phyloP scores from a whole-genome alignment of 352 stramenopile species.

The Phytophthora boehmeriae region DNA sequence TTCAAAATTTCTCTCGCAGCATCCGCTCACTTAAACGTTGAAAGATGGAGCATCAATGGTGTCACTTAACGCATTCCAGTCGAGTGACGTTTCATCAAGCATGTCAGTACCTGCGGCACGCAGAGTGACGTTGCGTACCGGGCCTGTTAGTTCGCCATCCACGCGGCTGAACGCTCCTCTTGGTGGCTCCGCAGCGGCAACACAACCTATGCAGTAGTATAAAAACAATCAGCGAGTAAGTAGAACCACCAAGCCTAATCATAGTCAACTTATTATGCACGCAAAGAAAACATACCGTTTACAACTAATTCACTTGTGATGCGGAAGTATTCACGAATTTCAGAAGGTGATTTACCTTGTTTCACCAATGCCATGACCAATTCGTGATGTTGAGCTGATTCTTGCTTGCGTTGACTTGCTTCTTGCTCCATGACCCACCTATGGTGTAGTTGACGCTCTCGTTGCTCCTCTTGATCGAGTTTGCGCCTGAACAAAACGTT shows the following conservation, averaged over 20 bases:
- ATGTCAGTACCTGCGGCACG: no score
- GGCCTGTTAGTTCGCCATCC: neutral
- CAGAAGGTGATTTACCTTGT: neutral
- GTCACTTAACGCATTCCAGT: no score
- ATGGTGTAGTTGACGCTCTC: neutral
- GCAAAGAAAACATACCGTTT: neutral
- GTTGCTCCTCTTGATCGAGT: neutral
- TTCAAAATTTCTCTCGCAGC: neutral
- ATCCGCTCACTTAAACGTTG: neutral
- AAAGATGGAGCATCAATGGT: no score
- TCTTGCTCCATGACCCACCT: neutral
- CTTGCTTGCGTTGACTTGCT: neutral
- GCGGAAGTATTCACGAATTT: neutral
- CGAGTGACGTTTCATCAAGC: no score
- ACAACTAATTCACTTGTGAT: neutral
- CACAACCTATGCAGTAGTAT: no score
- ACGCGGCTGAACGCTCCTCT: no score
- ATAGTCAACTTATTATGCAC: neutral
- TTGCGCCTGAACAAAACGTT: neutral
- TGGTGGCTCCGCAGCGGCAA: no score
- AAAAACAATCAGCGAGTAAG: no score
- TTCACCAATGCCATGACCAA: neutral
- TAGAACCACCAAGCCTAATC: no score
- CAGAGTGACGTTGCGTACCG: no score
- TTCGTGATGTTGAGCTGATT: neutral